Percentiles rank a stretch among this genome's conserved stretches.
Evolutionary conservation across 1,284 basidiomycete species (phyloP).

Genomic region (Leccinum holopus): DNA sequence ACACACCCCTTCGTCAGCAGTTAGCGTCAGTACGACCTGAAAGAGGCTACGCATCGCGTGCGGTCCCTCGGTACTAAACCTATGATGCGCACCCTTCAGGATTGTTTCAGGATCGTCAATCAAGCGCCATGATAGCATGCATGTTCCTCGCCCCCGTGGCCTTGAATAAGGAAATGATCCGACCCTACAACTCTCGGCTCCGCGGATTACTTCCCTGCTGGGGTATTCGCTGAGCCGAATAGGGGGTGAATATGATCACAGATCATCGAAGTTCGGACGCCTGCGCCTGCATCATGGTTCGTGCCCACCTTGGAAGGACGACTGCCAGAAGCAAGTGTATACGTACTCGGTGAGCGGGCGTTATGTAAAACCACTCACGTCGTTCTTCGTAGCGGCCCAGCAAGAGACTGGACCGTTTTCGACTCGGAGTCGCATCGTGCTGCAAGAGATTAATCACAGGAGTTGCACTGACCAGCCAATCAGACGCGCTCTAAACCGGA

Average conservation of each 20-base stretch:
- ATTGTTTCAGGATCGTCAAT: background rate
- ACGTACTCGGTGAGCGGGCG: background rate
- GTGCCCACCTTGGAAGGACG: background rate
- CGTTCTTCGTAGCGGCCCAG: background rate
- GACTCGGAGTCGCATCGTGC: background rate
- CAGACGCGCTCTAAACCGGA: background rate
- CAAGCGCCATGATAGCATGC: background rate
- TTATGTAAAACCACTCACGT: background rate
- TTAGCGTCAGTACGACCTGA: background rate
- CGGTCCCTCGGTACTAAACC: background rate
- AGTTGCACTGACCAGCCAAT: background rate
- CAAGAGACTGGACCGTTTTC: background rate
- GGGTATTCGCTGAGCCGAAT: background rate
- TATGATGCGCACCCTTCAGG: background rate
- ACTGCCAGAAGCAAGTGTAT: background rate
- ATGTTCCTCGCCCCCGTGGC: background rate
- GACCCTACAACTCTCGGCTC: background rate
- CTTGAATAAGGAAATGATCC: background rate
- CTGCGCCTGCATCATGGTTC: background rate
- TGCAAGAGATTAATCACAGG: background rate
- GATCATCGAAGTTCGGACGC: background rate
- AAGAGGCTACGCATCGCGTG: background rate
- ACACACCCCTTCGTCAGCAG: background rate
- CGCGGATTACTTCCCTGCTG: background rate
- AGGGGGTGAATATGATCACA: background rate